Percentiles rank a stretch among this genome's conserved stretches.
These are phyloP conservation scores for Rhodocollybia butyracea DNA, from an alignment of 768 basidiomycete genomes.

Conservation along the genomic window DNA sequence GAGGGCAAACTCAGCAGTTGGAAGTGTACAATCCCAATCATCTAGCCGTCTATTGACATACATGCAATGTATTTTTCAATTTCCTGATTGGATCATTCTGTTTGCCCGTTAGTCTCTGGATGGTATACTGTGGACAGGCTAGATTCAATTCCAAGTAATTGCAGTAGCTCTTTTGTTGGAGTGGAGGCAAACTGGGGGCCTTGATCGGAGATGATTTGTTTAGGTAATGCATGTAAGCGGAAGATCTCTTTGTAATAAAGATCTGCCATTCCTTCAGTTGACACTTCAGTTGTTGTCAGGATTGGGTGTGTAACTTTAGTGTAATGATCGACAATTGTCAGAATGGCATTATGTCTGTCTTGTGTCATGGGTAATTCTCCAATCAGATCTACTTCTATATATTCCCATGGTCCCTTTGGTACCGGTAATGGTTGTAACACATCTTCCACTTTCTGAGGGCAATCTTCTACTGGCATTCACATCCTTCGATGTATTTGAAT, in stretches of 20 bases:
- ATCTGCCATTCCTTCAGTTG: no score
- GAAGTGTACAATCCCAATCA: conserved; percentile 22
- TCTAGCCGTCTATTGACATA: conserved; percentile 21
- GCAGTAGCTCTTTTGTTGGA: background rate
- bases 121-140: conserved; percentile 3
- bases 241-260: background rate
- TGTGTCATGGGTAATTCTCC: no score
- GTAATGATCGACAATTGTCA: no score
- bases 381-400: no score
- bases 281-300: no score
- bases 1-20: conserved; percentile 24
- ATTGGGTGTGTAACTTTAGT: no score
- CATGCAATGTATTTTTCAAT: conserved; percentile 25
- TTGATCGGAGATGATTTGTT: conserved; percentile 3
- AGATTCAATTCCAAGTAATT: background rate
- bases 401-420: no score
- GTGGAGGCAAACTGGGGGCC: conserved; percentile 7
- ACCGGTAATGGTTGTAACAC: no score
- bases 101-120: conserved; percentile 30
- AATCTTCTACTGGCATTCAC: no score
- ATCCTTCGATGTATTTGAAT: no score
- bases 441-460: no score
- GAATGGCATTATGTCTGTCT: no score
- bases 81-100: conserved; percentile 27
- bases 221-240: conserved; percentile 6